Evolutionary conservation across 768 basidiomycete species (phyloP).

Genomic region (Boletus insuetus): DNA sequence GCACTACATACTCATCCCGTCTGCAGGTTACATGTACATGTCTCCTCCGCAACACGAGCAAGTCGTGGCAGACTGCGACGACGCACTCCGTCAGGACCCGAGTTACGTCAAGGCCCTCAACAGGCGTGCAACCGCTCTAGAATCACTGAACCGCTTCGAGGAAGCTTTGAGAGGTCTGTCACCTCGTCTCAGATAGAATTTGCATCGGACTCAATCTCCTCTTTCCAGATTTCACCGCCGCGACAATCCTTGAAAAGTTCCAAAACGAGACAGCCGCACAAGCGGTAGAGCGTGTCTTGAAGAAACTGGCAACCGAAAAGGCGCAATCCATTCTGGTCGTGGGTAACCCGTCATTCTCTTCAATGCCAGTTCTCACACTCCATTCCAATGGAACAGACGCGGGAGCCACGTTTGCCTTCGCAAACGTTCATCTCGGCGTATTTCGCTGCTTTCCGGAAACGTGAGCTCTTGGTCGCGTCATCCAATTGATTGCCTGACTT

Average conservation of each 20-base stretch:
- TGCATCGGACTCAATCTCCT: neutral
- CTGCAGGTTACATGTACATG: slow-evolving; percentile 86
- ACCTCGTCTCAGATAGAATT: neutral
- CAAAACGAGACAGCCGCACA: slow-evolving; percentile 73
- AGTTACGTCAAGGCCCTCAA: slow-evolving; percentile 90
- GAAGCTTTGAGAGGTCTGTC: slow-evolving; percentile 76
- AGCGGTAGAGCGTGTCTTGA: slow-evolving; percentile 90
- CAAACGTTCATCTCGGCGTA: slow-evolving; percentile 92
- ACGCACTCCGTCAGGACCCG: slow-evolving; percentile 78
- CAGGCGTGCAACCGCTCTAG: slow-evolving; percentile 82
- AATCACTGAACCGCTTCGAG: slow-evolving; percentile 68
- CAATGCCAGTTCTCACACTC: neutral
- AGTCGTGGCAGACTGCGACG: slow-evolving; percentile 86
- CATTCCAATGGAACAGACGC: slow-evolving; percentile 35
- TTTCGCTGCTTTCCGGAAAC: slow-evolving; percentile 92
- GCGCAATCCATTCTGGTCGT: slow-evolving; percentile 72
- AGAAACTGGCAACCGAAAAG: slow-evolving; percentile 71
- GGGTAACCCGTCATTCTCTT: slow-evolving; percentile 16
- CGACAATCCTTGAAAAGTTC: slow-evolving; percentile 93
- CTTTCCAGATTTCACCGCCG: slow-evolving; percentile 85
- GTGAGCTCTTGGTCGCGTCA: slow-evolving; percentile 42
- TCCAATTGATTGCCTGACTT: slow-evolving; percentile 1
- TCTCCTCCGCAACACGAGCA: slow-evolving; percentile 77
- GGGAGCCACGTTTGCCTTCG: slow-evolving; percentile 83
- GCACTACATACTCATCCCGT: neutral